Base-by-base conservation (phyloP, 352 stramenopile species). In the Pythium dissimile region DNA sequence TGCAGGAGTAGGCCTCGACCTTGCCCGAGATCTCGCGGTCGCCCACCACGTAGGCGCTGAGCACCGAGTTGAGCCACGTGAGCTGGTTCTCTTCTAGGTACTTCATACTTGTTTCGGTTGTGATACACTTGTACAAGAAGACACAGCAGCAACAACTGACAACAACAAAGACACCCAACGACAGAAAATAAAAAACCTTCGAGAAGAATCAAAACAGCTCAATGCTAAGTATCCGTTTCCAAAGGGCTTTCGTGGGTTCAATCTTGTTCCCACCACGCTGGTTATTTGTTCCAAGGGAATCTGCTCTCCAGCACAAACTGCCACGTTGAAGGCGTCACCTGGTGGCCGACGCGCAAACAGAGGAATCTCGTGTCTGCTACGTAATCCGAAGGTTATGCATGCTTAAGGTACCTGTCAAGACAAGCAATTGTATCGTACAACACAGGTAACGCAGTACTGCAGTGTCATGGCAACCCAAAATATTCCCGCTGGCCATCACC, bases 1-100 rank as follows among this genome's bases (percentile, higher is more conserved):
- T 97, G 73, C 89, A 97, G 51, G 87, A 96, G 67, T 96, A 97
- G 28, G 86, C 86, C 59, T 97, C 89, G 24, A 97, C 75, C 55
- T 95, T 93, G 41, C 85, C 89, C 31, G 69, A 76, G 34, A 98
- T 71, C 41, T 95, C 70, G 52, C 88, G 84, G 71, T 97, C 92
- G 45, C 88, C 89, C 31, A 96, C 72, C 60, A 86, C 79, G 60
- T 94, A 93, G 37, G 72, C 82, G 54, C 77, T 80, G 38, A 98
- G 65, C 41, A 96, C 88, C 12, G 88, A 89, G 70, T 95, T 96
- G 48, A 96, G 75, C 80, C 87, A 94, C 34, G 84, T 86, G 32
- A 98, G 76, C 48, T 88, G 75, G 51, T 86, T 86, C 59, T 97
- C 89, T 62, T 97, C 89, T 15, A 98, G 75, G 73, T 95, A 97